phyloP scores from a whole-genome alignment of 75 land plant genomes.

The Larix kaempferi region DNA sequence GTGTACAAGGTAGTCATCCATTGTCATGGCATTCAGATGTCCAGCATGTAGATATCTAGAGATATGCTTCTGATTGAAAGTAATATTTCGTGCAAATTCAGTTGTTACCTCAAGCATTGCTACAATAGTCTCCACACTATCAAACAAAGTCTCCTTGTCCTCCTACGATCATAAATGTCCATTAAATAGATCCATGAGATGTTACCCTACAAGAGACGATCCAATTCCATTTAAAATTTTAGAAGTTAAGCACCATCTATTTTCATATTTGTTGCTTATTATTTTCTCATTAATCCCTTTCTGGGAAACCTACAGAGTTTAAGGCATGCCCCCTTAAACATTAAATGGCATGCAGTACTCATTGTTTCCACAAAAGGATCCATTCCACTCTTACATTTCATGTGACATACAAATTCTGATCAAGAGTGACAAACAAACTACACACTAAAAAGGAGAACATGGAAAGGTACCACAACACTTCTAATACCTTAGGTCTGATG shows the following conservation, averaged over 20 bases:
- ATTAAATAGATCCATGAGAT: not conserved
- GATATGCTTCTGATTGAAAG: constrained; percentile 72
- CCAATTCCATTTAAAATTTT: not conserved
- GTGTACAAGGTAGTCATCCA: constrained; percentile 96
- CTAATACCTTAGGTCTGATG: not conserved
- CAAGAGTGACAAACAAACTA: not conserved
- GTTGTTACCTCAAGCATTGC: constrained; percentile 91
- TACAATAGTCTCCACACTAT: constrained; percentile 75
- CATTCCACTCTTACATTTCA: not conserved
- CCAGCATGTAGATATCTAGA: constrained; percentile 84
- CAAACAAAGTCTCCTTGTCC: constrained; percentile 97
- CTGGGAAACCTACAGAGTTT: not conserved
- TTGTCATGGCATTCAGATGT: constrained; percentile 97
- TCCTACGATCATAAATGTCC: constrained; percentile 49
- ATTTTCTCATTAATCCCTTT: not conserved
- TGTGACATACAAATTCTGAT: not conserved
- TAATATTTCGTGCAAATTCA: constrained; percentile 91
- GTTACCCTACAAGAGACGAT: not conserved
- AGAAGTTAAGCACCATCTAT: not conserved
- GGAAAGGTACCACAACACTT: not conserved
- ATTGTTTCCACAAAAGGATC: not conserved
- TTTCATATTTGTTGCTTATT: too few relatives aligned
- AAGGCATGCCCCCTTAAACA: constrained; percentile 1
- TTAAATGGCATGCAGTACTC: not conserved
- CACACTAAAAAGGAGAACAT: not conserved